phyloP scores from a whole-genome alignment of 2,329 filamentous ascomycete genomes.

The Xylariaceae sp. region DNA sequence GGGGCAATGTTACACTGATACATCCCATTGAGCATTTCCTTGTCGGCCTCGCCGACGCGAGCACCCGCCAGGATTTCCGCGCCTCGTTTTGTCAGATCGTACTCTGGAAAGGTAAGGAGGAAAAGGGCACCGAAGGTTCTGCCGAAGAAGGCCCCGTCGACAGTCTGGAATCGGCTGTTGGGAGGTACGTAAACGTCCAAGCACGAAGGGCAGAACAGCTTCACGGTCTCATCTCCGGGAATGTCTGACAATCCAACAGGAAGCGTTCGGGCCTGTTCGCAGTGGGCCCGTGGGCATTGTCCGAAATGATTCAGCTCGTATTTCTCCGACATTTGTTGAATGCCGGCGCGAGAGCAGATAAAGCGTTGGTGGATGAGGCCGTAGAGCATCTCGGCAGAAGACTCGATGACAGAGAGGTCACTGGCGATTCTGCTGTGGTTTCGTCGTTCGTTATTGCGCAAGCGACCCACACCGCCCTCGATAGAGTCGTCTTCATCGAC shows the following conservation, averaged over 20 bases:
- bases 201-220: constrained; percentile 95
- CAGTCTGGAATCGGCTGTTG: constrained; percentile 93
- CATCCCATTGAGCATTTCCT: constrained; percentile 71
- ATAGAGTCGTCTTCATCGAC: constrained; percentile 66
- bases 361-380: constrained; percentile 97
- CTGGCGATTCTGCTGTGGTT: constrained; percentile 80
- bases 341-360: constrained; percentile 91
- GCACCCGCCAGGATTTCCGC: constrained; percentile 44
- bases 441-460: constrained; percentile 56
- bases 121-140: constrained; percentile 96
- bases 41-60: constrained; percentile 35
- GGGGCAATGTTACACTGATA: constrained; percentile 81
- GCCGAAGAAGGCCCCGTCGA: constrained; percentile 96
- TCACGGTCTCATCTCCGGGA: constrained; percentile 93
- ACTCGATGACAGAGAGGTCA: constrained; percentile 92
- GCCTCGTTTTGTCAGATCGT: constrained; percentile 73
- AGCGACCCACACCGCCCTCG: constrained; percentile 48
- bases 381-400: constrained; percentile 95
- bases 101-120: constrained; percentile 96
- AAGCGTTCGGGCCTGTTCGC: constrained; percentile 80
- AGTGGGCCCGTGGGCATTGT: constrained; percentile 88
- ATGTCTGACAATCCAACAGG: constrained; percentile 93
- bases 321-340: constrained; percentile 99
- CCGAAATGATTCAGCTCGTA: constrained; percentile 97
- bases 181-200: constrained; percentile 95